Evolutionary conservation across 108 stramenopile genomes (phyloP), one percentile per base, ranked within the genome.

Genomic region (Cyclostephanos invisitatus): DNA sequence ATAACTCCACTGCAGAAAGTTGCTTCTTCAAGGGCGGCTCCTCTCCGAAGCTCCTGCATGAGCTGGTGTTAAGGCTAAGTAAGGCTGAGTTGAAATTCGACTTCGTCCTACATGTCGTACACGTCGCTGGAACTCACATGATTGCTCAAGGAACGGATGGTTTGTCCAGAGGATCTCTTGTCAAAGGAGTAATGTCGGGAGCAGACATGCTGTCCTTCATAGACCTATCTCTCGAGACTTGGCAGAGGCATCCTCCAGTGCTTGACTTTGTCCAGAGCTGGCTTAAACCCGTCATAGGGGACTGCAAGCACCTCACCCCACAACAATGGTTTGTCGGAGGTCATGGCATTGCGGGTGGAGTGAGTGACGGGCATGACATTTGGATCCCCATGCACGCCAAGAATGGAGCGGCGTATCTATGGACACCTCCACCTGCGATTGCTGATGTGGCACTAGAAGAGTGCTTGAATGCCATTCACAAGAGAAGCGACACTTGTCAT

Each of bases 1-100:
- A 85, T 68, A 84, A 84, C 72, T 67, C 67, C 6, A 72, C 67
- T 7, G 73, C 77, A 1, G 81, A 87, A 55, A 62, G 59, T 9
- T 72, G 49, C 7, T 75, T 73, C 24, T 47, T 32, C 21, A 68
- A 69, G 32, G 82, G 82, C 0, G 56, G 67, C 7, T 74, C 82
- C 4, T 54, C 60, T 0, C 69, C 64, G 9, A 57, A 62, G 27
- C 60, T 36, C 17, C 54, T 77, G 0, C 57, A 72, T 21, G 17
- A 38, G 29, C 61, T 77, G 5, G 42, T 74, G 17, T 15, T 67
- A 29, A 15, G 66, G 28, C 20, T 65, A 4, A n/a, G 10, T 27
- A 46, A 57, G 12, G 10, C 63, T 6, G 61, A 62, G 5, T 5
- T 73, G 38, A n/a, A 65, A 20, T 32, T 5, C 5, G 29, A n/a